These are phyloP conservation scores for Neostapfia colusana DNA, from an alignment of 176 grass and related monocot species.

Conservation along the genomic window DNA sequence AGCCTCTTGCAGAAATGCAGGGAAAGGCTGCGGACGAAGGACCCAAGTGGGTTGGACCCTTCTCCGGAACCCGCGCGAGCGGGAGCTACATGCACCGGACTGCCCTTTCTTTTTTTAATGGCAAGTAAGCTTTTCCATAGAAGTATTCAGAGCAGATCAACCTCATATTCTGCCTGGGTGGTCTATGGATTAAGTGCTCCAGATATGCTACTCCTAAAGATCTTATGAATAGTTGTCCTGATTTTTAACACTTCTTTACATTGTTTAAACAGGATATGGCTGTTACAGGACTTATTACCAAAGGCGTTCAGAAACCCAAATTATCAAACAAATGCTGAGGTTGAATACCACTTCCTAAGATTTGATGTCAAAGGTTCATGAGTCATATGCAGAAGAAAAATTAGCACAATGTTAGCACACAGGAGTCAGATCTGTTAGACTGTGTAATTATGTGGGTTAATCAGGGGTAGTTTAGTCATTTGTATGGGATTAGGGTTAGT, in stretches of 20 bases:
- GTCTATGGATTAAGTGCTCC: background rate
- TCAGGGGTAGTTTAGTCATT: too few relatives aligned
- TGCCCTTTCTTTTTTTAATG: background rate
- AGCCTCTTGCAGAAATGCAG: too few relatives aligned
- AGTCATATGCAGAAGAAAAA: conserved; percentile 13
- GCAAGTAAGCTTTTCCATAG: background rate
- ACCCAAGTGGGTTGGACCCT: too few relatives aligned
- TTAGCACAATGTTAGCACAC: background rate
- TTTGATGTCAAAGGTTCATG: background rate
- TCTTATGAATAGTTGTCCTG: background rate
- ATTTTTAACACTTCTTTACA: conserved; percentile 15
- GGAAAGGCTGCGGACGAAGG: too few relatives aligned
- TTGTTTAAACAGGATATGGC: conserved; percentile 8
- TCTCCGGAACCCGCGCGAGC: too few relatives aligned
- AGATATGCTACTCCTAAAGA: conserved; percentile 2
- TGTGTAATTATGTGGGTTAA: too few relatives aligned
- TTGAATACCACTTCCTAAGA: background rate
- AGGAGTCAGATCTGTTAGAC: background rate
- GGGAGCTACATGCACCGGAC: too few relatives aligned
- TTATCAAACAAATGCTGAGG: background rate
- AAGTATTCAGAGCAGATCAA: background rate
- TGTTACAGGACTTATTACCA: background rate
- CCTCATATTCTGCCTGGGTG: background rate
- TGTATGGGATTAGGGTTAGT: too few relatives aligned
- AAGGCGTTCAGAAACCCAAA: conserved; percentile 6